Evolutionary conservation across 768 basidiomycete species (phyloP).

Genomic region (Russula sp.): DNA sequence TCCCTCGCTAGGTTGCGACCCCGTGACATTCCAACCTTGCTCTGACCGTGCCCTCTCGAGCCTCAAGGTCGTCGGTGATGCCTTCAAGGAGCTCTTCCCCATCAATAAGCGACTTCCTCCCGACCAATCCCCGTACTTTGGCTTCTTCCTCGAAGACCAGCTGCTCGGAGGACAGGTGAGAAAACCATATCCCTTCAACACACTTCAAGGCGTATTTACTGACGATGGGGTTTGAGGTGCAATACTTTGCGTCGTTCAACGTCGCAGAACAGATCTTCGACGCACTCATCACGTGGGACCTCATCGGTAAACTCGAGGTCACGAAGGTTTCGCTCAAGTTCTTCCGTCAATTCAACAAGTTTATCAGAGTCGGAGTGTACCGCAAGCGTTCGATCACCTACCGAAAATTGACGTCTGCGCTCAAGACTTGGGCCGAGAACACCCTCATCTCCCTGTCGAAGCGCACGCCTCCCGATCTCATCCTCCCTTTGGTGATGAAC

Average conservation of each 20-base stretch:
- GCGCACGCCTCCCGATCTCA: conserved; percentile 1
- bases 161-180: conserved; percentile 14
- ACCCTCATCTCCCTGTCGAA: background rate
- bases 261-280: conserved; percentile 28
- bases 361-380: background rate
- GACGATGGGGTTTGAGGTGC: conserved; percentile 16
- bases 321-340: conserved; percentile 27
- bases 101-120: conserved; percentile 22
- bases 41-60: conserved; percentile 28
- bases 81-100: conserved; percentile 25
- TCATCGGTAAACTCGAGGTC: conserved; percentile 21
- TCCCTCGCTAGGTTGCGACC: conserved; percentile 22
- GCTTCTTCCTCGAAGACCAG: conserved; percentile 13
- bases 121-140: background rate
- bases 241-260: conserved; percentile 28
- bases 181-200: background rate
- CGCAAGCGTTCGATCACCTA: background rate
- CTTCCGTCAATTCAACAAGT: conserved; percentile 8
- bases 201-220: background rate
- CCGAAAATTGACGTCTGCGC: background rate
- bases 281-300: conserved; percentile 25
- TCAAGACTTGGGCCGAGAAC: conserved; percentile 5
- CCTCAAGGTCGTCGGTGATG: conserved; percentile 23
- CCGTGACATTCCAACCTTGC: conserved; percentile 25
- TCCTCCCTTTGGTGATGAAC: background rate